Base-by-base conservation (phyloP, 176 grass and related monocot species). In the Oryza brachyantha region DNA sequence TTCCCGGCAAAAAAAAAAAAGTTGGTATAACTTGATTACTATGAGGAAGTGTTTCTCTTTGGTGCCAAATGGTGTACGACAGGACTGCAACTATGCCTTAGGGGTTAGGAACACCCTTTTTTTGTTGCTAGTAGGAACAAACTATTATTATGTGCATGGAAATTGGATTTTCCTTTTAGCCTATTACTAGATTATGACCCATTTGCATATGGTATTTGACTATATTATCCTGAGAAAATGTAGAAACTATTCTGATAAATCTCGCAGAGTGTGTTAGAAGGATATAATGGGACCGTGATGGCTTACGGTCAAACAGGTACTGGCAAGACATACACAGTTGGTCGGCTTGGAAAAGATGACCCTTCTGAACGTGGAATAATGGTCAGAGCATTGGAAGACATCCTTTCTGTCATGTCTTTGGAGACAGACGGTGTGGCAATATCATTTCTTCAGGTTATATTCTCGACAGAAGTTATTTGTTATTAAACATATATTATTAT, bases 261-360 rank as follows among this genome's bases (percentile, higher is more conserved):
- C 73, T 84, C 92, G 87, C 84, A 98, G 95, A 94, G 92, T 90
- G 89, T 98, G 29, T 87, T 98, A 84, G 92, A 94, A 82, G 95
- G 95, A 62, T 98, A 98, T 78, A 98, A 98, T 77, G 95, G 95
- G 80, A 98, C 95, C 62, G 87, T 98, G 81, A 98, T 98, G 95
- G 92, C 92, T 85, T 98, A 98, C 84, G 95, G 95, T 65, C 95
- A 98, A 88, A 98, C 95, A 92, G 95, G 95, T 86, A 94, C 92
- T 3, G 95, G 95, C 13, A 98, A 98, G 86, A 98, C 95, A 68
- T 98, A 98, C 83, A 98, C 95, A 61, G 89, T 98, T 79, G 92
- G 89, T 38, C 84, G 55, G 41, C 85, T 94, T 84, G 95, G 95
- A 68, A 98, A 85, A 89, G 70, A 85, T 70, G 95, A 98, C 74